Percentiles rank a stretch among this genome's conserved stretches.
phyloP scores from a whole-genome alignment of 1,139 yeast species.

The Fermentozyma sake region DNA sequence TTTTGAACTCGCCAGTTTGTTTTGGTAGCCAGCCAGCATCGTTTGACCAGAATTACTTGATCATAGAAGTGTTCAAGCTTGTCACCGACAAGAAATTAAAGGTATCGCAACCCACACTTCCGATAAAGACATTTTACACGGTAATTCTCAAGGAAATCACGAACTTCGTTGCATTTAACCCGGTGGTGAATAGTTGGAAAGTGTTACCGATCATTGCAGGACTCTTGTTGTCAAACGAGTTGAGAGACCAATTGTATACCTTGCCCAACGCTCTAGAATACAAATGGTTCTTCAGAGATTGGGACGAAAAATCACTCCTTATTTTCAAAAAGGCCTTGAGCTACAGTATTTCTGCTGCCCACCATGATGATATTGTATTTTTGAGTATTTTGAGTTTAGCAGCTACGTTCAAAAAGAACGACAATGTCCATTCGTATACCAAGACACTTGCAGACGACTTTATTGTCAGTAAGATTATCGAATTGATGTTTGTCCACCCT shows the following conservation, averaged over 20 bases:
- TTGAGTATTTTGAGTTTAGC: slow-evolving; percentile 35
- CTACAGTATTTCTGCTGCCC: slow-evolving; percentile 19
- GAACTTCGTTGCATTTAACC: slow-evolving; percentile 28
- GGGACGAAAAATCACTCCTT: slow-evolving; percentile 22
- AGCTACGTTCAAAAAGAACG: slow-evolving; percentile 20
- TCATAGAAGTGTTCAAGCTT: slow-evolving; percentile 48
- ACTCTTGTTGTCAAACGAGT: slow-evolving; percentile 36
- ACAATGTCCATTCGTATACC: slow-evolving; percentile 20
- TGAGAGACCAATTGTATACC: slow-evolving; percentile 34
- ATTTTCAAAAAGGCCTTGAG: slow-evolving; percentile 25
- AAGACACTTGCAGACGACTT: slow-evolving; percentile 19
- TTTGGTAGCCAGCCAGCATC: slow-evolving; percentile 35
- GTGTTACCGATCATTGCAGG: slow-evolving; percentile 56
- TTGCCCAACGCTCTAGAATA: slow-evolving; percentile 16
- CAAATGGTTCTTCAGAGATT: slow-evolving; percentile 30
- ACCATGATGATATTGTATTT: slow-evolving; percentile 21
- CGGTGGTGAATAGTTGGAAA: slow-evolving; percentile 46
- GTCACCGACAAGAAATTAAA: slow-evolving; percentile 49
- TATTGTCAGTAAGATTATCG: slow-evolving; percentile 18
- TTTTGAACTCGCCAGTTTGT: slow-evolving; percentile 45
- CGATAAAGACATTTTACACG: slow-evolving; percentile 48
- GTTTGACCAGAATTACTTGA: slow-evolving; percentile 31
- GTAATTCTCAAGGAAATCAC: slow-evolving; percentile 35
- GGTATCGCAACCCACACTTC: slow-evolving; percentile 59
- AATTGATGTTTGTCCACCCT: slow-evolving; percentile 19